These are phyloP conservation scores for Excoecaria cochinchinensis DNA, from an alignment of 345 rosid genomes.

Conservation along the genomic window DNA sequence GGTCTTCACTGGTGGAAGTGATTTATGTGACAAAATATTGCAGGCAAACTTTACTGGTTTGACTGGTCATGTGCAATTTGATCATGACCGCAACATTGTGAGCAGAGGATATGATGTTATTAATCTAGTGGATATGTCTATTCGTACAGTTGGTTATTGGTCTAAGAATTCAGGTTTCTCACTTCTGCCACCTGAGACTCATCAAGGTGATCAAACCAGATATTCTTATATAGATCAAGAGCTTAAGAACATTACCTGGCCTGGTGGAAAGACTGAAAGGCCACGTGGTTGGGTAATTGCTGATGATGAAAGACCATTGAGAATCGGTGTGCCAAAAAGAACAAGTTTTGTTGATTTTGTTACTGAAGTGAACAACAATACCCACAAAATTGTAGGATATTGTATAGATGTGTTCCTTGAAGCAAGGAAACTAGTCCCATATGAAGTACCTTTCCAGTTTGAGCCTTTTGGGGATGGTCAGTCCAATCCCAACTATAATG, in stretches of 20 bases:
- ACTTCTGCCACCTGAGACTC: conserved; percentile 44
- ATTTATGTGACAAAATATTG: conserved; percentile 48
- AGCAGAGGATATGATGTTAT: conserved; percentile 70
- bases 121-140: conserved; percentile 45
- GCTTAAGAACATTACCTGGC: conserved; percentile 67
- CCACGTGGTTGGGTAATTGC: conserved; percentile 94
- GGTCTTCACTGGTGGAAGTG: conserved; percentile 55
- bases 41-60: conserved; percentile 72
- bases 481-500: conserved; percentile 59
- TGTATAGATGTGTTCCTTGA: conserved; percentile 74
- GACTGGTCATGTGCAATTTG: conserved; percentile 59
- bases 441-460: conserved; percentile 64
- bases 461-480: conserved; percentile 66
- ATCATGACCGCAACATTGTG: conserved; percentile 44
- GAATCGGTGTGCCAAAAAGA: conserved; percentile 78
- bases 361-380: conserved; percentile 43
- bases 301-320: conserved; percentile 53
- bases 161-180: conserved; percentile 52
- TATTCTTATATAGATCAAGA: conserved; percentile 41
- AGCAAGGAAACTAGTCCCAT: conserved; percentile 67
- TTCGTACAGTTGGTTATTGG: conserved; percentile 73
- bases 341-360: conserved; percentile 75
- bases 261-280: conserved; percentile 59
- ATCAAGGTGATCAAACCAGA: conserved; percentile 21
- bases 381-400: conserved; percentile 56